These are phyloP conservation scores for Fusarium coffeatum DNA, from an alignment of 2,329 filamentous ascomycete species.

Conservation along the genomic window DNA sequence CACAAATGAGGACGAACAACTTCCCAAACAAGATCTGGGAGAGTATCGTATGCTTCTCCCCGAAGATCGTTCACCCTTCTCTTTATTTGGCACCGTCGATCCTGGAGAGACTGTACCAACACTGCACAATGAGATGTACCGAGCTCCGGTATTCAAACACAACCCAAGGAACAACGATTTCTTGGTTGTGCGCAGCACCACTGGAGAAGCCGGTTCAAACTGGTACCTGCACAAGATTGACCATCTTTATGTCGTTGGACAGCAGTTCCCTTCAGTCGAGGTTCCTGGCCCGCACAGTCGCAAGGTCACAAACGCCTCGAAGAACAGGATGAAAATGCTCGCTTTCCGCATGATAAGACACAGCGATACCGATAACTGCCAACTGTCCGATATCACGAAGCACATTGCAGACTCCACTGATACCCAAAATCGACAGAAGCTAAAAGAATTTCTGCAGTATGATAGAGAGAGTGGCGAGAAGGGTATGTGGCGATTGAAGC, in stretches of 20 bases:
- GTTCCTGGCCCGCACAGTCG: conserved; percentile 93
- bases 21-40: conserved; percentile 85
- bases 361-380: conserved; percentile 74
- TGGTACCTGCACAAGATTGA: conserved; percentile 92
- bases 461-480: conserved; percentile 79
- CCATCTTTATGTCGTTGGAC: conserved; percentile 89
- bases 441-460: conserved; percentile 95
- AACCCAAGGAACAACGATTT: conserved; percentile 83
- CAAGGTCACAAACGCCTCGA: conserved; percentile 96
- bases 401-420: conserved; percentile 95
- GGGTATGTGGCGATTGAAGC: conserved; percentile 81
- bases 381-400: conserved; percentile 85
- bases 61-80: conserved; percentile 95
- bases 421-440: conserved; percentile 94
- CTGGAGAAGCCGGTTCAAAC: conserved; percentile 78
- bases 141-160: conserved; percentile 93
- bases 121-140: conserved; percentile 94
- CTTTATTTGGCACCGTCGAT: conserved; percentile 92
- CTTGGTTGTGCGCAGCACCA: conserved; percentile 83
- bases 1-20: conserved; percentile 75
- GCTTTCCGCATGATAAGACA: conserved; percentile 88
- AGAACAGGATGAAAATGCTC: conserved; percentile 96
- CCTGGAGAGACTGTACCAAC: conserved; percentile 91
- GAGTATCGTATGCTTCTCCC: conserved; percentile 89
- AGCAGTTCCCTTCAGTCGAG: conserved; percentile 91